phyloP scores from a whole-genome alignment of 371 early-diverging fungal species.

The Mucor velutinosus region DNA sequence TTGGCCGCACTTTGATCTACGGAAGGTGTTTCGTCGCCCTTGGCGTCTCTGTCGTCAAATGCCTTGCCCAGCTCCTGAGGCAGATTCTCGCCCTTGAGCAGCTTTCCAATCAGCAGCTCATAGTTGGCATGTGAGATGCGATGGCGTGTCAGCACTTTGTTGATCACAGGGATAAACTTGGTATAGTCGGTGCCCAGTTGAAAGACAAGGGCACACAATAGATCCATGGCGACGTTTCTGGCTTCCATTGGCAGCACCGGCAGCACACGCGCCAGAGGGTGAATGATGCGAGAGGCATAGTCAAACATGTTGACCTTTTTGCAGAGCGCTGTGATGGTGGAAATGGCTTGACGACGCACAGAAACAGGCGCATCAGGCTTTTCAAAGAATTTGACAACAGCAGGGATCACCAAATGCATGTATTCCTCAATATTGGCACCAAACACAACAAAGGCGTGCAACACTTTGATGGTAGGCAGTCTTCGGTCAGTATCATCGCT shows the following conservation, averaged over 20 bases:
- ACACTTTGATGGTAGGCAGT: slow-evolving; percentile 73
- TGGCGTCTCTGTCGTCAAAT: slow-evolving; percentile 44
- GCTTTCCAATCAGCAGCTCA: slow-evolving; percentile 71
- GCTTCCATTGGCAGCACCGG: slow-evolving; percentile 63
- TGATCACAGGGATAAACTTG: slow-evolving; percentile 88
- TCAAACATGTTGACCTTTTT: slow-evolving; percentile 85
- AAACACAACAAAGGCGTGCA: slow-evolving; percentile 86
- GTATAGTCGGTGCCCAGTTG: slow-evolving; percentile 89
- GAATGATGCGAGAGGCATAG: slow-evolving; percentile 90
- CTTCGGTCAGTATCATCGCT: slow-evolving; percentile 74
- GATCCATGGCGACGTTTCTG: slow-evolving; percentile 76
- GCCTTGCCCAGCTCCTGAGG: slow-evolving; percentile 67
- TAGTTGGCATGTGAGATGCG: slow-evolving; percentile 74
- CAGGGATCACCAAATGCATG: slow-evolving; percentile 91
- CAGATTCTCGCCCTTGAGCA: slow-evolving; percentile 79
- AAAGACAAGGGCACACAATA: slow-evolving; percentile 81
- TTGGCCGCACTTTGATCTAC: slow-evolving; percentile 57
- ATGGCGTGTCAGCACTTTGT: slow-evolving; percentile 69
- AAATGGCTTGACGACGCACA: slow-evolving; percentile 77
- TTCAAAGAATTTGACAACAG: slow-evolving; percentile 83
- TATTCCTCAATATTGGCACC: slow-evolving; percentile 93
- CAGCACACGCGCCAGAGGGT: slow-evolving; percentile 84
- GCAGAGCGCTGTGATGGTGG: slow-evolving; percentile 80
- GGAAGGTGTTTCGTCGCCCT: slow-evolving; percentile 54
- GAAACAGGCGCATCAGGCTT: slow-evolving; percentile 63